These are phyloP conservation scores for Lactuca saligna DNA, from an alignment of 129 eudicot genomes.

Conservation along the genomic window DNA sequence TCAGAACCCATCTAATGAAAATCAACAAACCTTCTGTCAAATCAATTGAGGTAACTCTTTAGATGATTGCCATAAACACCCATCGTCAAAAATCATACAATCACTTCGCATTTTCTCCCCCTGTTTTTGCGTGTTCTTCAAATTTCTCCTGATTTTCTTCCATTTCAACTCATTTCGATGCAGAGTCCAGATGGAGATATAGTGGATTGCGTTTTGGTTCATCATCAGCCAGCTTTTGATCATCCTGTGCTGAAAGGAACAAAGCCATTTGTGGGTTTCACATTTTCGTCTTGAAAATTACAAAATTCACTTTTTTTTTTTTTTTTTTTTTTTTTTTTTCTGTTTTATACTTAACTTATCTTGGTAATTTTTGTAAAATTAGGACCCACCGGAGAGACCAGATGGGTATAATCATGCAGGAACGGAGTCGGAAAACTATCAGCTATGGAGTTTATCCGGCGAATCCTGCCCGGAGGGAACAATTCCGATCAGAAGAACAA, in stretches of 20 bases:
- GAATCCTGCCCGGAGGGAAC: slow-evolving; percentile 87
- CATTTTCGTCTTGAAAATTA: not conserved
- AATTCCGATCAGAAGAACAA: slow-evolving; percentile 85
- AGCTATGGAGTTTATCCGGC: slow-evolving; percentile 67
- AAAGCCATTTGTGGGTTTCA: slow-evolving; percentile 68
- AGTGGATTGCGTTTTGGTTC: slow-evolving; percentile 75
- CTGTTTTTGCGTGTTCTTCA: not conserved
- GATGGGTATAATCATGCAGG: slow-evolving; percentile 43
- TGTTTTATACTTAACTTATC: not conserved
- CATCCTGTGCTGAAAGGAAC: slow-evolving; percentile 84
- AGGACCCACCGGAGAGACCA: slow-evolving; percentile 89
- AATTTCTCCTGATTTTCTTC: not conserved
- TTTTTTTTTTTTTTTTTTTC: slow-evolving; percentile 8
- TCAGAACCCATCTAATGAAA: slow-evolving; percentile 65
- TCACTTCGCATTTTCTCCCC: not conserved
- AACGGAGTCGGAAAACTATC: slow-evolving; percentile 45
- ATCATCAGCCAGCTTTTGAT: slow-evolving; percentile 96
- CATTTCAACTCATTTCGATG: slow-evolving; percentile 5
- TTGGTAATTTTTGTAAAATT: not conserved
- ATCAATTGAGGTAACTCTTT: slow-evolving; percentile 60
- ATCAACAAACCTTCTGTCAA: slow-evolving; percentile 81
- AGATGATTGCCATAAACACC: not conserved
- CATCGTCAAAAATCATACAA: not conserved
- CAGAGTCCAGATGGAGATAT: slow-evolving; percentile 97
- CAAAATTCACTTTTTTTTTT: slow-evolving; percentile 1